Evolutionary conservation across 257 asterid genomes (phyloP).

Genomic region (Ehretia macrophylla): DNA sequence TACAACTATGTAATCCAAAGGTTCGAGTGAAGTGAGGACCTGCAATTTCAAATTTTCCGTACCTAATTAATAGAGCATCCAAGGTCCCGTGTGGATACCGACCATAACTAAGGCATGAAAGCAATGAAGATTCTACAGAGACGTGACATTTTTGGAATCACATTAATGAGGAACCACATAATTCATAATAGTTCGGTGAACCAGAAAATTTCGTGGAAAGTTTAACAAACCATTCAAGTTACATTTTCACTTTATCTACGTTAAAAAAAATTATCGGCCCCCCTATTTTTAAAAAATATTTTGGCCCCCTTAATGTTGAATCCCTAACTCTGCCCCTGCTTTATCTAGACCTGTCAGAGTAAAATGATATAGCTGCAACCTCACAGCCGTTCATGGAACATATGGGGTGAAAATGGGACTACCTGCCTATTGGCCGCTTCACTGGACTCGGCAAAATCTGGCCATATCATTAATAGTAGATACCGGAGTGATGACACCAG

Average conservation of each 20-base stretch:
- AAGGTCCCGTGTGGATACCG: not conserved
- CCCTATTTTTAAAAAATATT: too few species aligned
- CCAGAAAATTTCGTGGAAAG: too few species aligned
- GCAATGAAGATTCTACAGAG: not conserved
- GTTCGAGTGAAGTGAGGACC: constrained; percentile 81
- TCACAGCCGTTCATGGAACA: not conserved
- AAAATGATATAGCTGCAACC: too few species aligned
- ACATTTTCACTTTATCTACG: too few species aligned
- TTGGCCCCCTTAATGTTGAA: too few species aligned
- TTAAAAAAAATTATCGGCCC: too few species aligned
- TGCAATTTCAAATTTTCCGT: constrained; percentile 21
- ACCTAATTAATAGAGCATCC: not conserved
- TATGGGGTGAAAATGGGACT: not conserved
- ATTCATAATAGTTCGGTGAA: too few species aligned
- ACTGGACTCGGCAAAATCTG: constrained; percentile 80
- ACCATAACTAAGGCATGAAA: not conserved
- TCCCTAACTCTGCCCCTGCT: too few species aligned
- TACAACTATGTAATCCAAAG: constrained; percentile 67
- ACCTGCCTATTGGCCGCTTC: constrained; percentile 88
- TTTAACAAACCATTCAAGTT: too few species aligned
- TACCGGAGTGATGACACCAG: constrained; percentile 71
- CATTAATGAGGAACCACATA: not conserved
- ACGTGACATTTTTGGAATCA: not conserved
- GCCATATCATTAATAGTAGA: constrained; percentile 65
- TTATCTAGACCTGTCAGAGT: too few species aligned